Base-by-base conservation (phyloP, 2,329 filamentous ascomycete genomes). In the Epichloe bromicola region DNA sequence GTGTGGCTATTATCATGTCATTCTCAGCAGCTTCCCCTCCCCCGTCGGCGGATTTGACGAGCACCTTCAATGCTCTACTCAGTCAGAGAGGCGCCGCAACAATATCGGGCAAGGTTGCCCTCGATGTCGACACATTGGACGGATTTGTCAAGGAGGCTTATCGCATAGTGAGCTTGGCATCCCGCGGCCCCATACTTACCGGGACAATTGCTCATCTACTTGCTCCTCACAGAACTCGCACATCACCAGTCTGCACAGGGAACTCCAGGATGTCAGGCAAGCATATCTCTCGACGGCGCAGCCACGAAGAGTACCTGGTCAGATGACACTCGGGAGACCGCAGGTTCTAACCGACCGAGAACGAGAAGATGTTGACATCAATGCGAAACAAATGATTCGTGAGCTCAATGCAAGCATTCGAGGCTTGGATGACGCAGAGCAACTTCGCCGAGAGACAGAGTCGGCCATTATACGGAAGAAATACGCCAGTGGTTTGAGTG, bases 111-210 rank as follows among this genome's bases (percentile, higher is more conserved):
- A 56, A 71, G 65, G 51, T 59, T 73, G 46, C 30, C 12, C 48
- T 58, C 4, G 54, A 58, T 38, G 38, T 52, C 33, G 71, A 76
- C 57, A 75, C 68, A 58, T 77, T 93, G 48, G 87, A 96, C 65
- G 85, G 86, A 60, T 98, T 97, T 64, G 73, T 97, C 36, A 89
- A 91, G 63, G 91, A 97, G 69, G 93, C 93, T 49, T 93, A 95
- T 69, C 81, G 85, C 64, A 96, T 97, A 67, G 90, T 94, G 72
- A 61, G 77, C 67, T 55, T 59, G 57, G 12, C 15, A 10, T 15
- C 54, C 57, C 48, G 46, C 40, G 19, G 40, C 39, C 8, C 12
- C 26, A 30, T 8, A 26, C 15, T 8, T n/a, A 17, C 20, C 11
- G 17, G 6, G 19, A 1, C 12, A 8, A 33, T 30, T 30, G 30